Evolutionary conservation across 768 basidiomycete genomes (phyloP).

Genomic region (Amanita rubescens): DNA sequence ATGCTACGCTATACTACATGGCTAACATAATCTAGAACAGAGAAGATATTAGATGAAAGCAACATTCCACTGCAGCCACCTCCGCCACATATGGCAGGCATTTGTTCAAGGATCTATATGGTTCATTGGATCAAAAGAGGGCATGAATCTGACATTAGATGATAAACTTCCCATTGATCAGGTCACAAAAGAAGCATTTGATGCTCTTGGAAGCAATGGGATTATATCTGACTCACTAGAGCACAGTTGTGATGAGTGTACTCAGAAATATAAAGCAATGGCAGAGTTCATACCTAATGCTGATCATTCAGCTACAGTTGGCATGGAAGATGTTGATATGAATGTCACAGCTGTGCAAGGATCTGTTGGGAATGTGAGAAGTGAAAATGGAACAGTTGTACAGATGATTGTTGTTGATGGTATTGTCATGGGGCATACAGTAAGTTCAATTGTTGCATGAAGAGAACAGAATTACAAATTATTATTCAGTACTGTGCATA

Average conservation of each 20-base stretch:
- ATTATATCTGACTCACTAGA: conserved; percentile 7
- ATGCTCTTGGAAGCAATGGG: conserved; percentile 7
- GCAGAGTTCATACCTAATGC: not conserved
- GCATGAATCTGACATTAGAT: not conserved
- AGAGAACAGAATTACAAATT: not conserved
- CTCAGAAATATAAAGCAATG: conserved; percentile 8
- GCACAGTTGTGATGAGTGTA: conserved; percentile 11
- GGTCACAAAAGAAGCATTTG: conserved; percentile 9
- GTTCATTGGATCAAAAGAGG: not conserved
- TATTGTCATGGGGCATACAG: not conserved
- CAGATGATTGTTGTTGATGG: not conserved
- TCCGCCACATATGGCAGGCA: no score
- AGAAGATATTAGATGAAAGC: no score
- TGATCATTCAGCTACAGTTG: not conserved
- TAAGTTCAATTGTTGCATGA: not conserved
- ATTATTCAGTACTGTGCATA: conserved; percentile 1
- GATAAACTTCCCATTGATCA: conserved; percentile 9
- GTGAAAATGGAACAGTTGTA: not conserved
- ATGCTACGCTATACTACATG: no score
- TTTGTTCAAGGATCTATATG: conserved; percentile 5
- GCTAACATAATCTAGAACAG: no score
- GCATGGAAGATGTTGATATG: not conserved
- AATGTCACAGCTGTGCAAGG: not conserved
- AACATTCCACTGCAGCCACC: no score
- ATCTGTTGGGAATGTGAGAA: not conserved